Percentiles rank a stretch among this genome's conserved stretches.
Conservation (phyloP, 2,329 filamentous ascomycete species). For the Colletotrichum sp. region DNA sequence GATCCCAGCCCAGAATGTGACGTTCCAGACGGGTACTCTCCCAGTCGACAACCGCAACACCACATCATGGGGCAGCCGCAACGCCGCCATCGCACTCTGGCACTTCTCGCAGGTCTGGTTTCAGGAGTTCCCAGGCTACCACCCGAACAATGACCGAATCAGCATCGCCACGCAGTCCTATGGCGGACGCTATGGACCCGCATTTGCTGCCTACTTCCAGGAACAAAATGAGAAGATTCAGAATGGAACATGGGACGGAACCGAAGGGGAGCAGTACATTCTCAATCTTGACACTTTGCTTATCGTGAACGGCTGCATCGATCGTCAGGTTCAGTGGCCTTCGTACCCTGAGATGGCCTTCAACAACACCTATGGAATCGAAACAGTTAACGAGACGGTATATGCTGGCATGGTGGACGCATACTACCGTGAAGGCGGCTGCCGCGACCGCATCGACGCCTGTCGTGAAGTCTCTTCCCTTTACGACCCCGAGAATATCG, state of each 20-base stretch:
- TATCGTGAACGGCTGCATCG: constrained; percentile 63
- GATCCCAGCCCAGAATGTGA: constrained; percentile 39
- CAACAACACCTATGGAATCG: constrained; percentile 35
- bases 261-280: constrained; percentile 43
- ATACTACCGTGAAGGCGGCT: constrained; percentile 46
- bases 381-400: constrained; percentile 34
- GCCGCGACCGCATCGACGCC: constrained; percentile 54
- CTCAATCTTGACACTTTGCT: constrained; percentile 56
- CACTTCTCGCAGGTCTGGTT: constrained; percentile 54
- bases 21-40: constrained; percentile 37
- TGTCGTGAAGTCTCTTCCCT: constrained; percentile 49
- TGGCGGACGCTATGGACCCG: constrained; percentile 65
- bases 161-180: constrained; percentile 61
- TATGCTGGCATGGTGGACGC: constrained; percentile 33
- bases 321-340: constrained; percentile 41
- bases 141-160: constrained; percentile 54
- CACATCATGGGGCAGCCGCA: constrained; percentile 47
- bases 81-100: constrained; percentile 31
- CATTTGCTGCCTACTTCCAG: constrained; percentile 60
- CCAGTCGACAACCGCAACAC: constrained; percentile 30
- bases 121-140: constrained; percentile 66
- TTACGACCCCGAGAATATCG: constrained; percentile 23
- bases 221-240: constrained; percentile 59
- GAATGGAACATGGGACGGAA: constrained; percentile 33
- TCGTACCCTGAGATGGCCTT: constrained; percentile 36